Evolutionary conservation across 2,329 filamentous ascomycete species (phyloP), one percentile per base, ranked within the genome.

Genomic region (Clonostachys sp.): DNA sequence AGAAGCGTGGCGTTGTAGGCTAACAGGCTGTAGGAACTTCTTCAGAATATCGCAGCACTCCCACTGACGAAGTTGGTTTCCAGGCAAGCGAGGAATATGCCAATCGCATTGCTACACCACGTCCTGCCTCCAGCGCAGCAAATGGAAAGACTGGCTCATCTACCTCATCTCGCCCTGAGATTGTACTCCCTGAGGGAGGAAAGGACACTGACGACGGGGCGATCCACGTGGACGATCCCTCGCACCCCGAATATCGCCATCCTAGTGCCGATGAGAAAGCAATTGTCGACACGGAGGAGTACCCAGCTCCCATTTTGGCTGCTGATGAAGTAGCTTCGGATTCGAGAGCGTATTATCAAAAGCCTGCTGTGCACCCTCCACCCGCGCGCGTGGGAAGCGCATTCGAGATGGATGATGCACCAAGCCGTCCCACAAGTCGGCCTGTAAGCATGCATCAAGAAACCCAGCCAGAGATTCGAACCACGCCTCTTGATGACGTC

Each of bases 41-140:
- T 40, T 71, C 75, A 45, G 78, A 79, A 45, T 76, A 82, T 48
- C 68, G 80, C 44, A 83, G 88, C 48, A 94, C 91, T 5, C 94
- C 94, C 3, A 89, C 88, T 56, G 92, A 97, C 59, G 88, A 97
- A 62, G 83, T 95, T 57, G 94, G 89, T 17, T 96, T 91, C 69
- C 81, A 90, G 51, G 92, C 91, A 12, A 86, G 83, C 12, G 91
- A 96, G 53, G 86, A 95, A 61, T 95, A 91, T 61, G 77, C 84
- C 14, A 87, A 86, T 33, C 86, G 89, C 51, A 83, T 90, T 51
- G 76, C 81, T 41, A 87, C 87, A n/a, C 86, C 87, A 9, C 75
- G 70, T 44, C 80, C 81, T 14, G 66, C 59, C 53, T 66, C 58
- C 70, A 66, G 56, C 59, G 58, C 42, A 61, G 52, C 47, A 59